phyloP scores from a whole-genome alignment of 2,329 filamentous ascomycete genomes.

The Nemania sp. region DNA sequence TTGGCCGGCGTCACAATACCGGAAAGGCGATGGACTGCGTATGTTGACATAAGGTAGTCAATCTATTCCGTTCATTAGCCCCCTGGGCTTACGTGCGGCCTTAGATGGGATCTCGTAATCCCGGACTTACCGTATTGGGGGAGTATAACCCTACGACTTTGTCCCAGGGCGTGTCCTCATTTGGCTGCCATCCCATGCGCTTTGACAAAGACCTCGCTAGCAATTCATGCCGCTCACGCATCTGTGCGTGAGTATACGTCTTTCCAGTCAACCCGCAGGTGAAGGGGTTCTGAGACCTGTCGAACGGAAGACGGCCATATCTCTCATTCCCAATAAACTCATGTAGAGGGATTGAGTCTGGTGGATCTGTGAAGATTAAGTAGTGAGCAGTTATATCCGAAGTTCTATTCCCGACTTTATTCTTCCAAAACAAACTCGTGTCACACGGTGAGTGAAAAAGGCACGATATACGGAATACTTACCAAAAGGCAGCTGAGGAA shows the following conservation, averaged over 20 bases:
- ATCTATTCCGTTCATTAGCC: constrained; percentile 54
- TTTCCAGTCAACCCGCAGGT: constrained; percentile 78
- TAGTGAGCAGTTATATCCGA: no score
- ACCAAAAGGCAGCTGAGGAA: constrained; percentile 49
- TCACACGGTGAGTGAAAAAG: neutral
- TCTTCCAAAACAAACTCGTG: neutral
- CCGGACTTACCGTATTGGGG: constrained; percentile 68
- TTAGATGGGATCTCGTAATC: neutral
- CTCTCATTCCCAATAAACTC: constrained; percentile 78
- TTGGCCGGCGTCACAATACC: constrained; percentile 78
- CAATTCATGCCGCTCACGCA: constrained; percentile 73
- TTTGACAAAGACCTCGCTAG: constrained; percentile 73
- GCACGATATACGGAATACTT: constrained; percentile 16
- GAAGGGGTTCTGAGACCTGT: constrained; percentile 72
- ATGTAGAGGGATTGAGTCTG: constrained; percentile 74
- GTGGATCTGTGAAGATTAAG: constrained; percentile 52
- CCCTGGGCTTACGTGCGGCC: neutral
- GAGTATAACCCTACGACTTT: constrained; percentile 80
- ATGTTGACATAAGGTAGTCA: constrained; percentile 74
- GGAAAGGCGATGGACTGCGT: constrained; percentile 75
- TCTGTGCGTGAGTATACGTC: constrained; percentile 70
- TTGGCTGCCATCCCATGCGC: constrained; percentile 77
- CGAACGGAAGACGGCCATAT: constrained; percentile 71
- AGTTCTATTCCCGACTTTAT: no score
- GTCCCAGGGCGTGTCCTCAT: constrained; percentile 79